Base-by-base conservation (phyloP, 306 rosid species). In the Senna siamea region DNA sequence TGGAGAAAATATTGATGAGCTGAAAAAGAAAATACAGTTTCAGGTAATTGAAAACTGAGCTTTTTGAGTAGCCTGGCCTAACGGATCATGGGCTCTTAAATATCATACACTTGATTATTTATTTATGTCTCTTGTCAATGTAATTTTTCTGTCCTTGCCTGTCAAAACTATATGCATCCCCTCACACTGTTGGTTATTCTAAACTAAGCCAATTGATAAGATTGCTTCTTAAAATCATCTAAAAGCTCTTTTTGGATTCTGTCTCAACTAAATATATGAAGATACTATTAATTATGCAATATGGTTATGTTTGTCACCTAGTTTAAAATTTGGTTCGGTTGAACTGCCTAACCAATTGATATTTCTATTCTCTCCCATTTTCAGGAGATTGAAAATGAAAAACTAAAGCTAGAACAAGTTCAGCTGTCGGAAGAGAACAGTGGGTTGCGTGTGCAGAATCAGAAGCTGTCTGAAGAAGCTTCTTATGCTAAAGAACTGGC, bases 401-500 rank as follows among this genome's bases (percentile, higher is more conserved):
- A 85, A 11, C 80, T 90, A 73, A 95, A 86, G 80, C 85, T 88
- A 76, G 97, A 92, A 69, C 94, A 87, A 51, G 98, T 92, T 72
- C 93, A 87, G 13, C 83, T 86, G 57, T 90, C 97, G 0, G 99
- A 95, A 82, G 99, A 90, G 82, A 95, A 89, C 71, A 92, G 99
- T 53, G 99, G 99, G 32, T 73, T 95, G 79, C 87, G 46, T 59
- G 98, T 95, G 72, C 99, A 95, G 89, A 95, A 95, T 78, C 96
- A 88, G 70, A 95, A 95, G 75, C 84, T 95, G 72, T 90, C 98
- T 11, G 99, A 95, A 83, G 99, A 95, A 83, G 92, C 98, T 66
- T 90, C 90, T 60, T 95, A 95, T 75, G 99, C 99, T 41, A 95
- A 92, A 75, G 99, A 95, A 81, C 82, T 95, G 61, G 99, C 99